Conservation (phyloP, 2,329 filamentous ascomycete genomes). For the Trichoderma koningii region DNA sequence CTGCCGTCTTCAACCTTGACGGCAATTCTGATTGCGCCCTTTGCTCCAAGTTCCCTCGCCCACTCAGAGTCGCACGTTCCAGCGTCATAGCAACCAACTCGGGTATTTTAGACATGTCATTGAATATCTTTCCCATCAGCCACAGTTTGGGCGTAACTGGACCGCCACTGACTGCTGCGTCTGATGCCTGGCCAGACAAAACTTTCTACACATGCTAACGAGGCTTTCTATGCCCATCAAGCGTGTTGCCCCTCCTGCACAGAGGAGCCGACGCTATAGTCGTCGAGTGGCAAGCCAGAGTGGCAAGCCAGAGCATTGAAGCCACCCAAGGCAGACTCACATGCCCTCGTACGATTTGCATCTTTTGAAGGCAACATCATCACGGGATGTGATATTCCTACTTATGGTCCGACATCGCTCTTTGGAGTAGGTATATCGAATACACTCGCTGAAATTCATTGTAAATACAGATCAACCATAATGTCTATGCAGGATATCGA, state of each 20-base stretch:
- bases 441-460: neutral
- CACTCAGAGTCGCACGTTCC: slow-evolving; percentile 44
- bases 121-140: slow-evolving; percentile 42
- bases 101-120: slow-evolving; percentile 46
- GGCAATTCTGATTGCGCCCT: slow-evolving; percentile 46
- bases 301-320: no score
- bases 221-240: no score
- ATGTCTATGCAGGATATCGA: slow-evolving; percentile 11
- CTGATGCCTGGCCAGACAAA: slow-evolving; percentile 37
- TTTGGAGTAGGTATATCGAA: neutral
- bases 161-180: slow-evolving; percentile 22
- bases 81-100: slow-evolving; percentile 50
- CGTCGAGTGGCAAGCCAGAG: no score
- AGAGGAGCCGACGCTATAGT: no score
- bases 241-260: no score
- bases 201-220: no score
- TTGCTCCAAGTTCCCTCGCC: slow-evolving; percentile 41
- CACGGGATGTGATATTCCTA: neutral
- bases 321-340: no score
- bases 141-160: slow-evolving; percentile 25
- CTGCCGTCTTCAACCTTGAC: slow-evolving; percentile 54
- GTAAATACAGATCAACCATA: slow-evolving; percentile 4
- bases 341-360: no score
- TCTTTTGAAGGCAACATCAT: neutral
- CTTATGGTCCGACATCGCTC: neutral